These are phyloP conservation scores for Serendipita indica DNA, from an alignment of 768 basidiomycete species.

Conservation along the genomic window DNA sequence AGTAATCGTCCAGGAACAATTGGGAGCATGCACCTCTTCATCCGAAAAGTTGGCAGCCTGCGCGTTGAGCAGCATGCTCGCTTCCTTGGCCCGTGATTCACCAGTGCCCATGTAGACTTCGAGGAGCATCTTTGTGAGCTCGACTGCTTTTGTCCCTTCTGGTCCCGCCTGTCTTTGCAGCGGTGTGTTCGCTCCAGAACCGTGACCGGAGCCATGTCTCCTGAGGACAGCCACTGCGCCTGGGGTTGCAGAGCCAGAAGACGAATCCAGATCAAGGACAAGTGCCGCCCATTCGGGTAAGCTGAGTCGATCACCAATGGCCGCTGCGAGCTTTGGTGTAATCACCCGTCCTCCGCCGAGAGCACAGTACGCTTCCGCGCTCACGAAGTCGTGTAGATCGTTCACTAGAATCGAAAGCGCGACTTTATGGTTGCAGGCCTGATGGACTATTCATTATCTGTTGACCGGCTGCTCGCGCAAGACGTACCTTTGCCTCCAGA, in stretches of 20 bases:
- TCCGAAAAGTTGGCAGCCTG: slow-evolving; percentile 69
- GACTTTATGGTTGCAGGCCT: slow-evolving; percentile 43
- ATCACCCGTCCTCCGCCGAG: slow-evolving; percentile 70
- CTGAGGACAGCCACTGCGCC: slow-evolving; percentile 18
- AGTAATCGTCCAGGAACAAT: background rate
- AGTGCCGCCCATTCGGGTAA: slow-evolving; percentile 43
- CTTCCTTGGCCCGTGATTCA: slow-evolving; percentile 38
- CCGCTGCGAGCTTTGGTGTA: slow-evolving; percentile 38
- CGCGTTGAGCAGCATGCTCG: slow-evolving; percentile 58
- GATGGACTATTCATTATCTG: slow-evolving; percentile 10
- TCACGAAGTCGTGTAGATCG: slow-evolving; percentile 52
- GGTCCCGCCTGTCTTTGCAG: slow-evolving; percentile 27
- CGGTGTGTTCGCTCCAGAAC: slow-evolving; percentile 18
- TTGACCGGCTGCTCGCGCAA: slow-evolving; percentile 1
- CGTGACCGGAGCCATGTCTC: slow-evolving; percentile 16
- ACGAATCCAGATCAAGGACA: slow-evolving; percentile 19
- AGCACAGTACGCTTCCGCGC: slow-evolving; percentile 78
- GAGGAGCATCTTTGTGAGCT: slow-evolving; percentile 52
- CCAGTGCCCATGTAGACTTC: slow-evolving; percentile 72
- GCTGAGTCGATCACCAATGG: slow-evolving; percentile 34
- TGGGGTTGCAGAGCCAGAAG: slow-evolving; percentile 17
- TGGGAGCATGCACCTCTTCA: slow-evolving; percentile 43
- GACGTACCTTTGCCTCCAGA: slow-evolving; percentile 56
- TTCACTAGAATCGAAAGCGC: slow-evolving; percentile 56
- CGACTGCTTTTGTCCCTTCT: slow-evolving; percentile 28